phyloP scores from a whole-genome alignment of 306 rosid genomes.

The Cercis canadensis region DNA sequence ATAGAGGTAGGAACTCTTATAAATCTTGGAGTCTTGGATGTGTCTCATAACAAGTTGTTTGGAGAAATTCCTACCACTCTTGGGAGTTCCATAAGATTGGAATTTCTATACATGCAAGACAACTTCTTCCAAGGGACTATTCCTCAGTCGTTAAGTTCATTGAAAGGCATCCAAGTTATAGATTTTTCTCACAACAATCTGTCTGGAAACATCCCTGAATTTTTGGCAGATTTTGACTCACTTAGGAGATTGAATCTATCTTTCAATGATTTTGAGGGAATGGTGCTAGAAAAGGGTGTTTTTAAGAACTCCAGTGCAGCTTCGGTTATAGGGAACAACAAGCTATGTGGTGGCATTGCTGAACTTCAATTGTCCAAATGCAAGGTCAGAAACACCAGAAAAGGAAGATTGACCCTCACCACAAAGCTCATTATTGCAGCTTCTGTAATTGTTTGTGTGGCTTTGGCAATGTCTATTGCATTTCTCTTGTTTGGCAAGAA shows the following conservation, averaged over 20 bases:
- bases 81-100: conserved; percentile 27
- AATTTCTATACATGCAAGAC: conserved; percentile 1
- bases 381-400: neutral
- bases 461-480: neutral
- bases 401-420: neutral
- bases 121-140: conserved; percentile 35
- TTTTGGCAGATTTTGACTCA: neutral
- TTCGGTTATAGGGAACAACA: neutral
- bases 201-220: conserved; percentile 16
- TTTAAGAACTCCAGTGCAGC: conserved; percentile 23
- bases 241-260: conserved; percentile 30
- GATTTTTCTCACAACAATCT: conserved; percentile 44
- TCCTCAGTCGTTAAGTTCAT: conserved; percentile 23
- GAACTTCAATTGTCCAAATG: conserved; percentile 26
- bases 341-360: conserved; percentile 30
- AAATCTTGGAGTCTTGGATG: conserved; percentile 18
- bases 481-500: neutral
- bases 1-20: conserved; percentile 18
- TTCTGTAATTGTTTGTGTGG: conserved; percentile 8
- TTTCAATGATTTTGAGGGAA: conserved; percentile 38
- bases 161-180: conserved; percentile 22
- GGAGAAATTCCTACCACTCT: conserved; percentile 32
- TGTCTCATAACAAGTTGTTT: conserved; percentile 33
- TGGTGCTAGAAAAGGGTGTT: conserved; percentile 32
- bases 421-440: neutral